A percentile compares a stretch with the other conserved stretches of the same genome.
Evolutionary conservation across 192 early-diverging fungal species (phyloP).

Genomic region (Chytriomyces confervae): DNA sequence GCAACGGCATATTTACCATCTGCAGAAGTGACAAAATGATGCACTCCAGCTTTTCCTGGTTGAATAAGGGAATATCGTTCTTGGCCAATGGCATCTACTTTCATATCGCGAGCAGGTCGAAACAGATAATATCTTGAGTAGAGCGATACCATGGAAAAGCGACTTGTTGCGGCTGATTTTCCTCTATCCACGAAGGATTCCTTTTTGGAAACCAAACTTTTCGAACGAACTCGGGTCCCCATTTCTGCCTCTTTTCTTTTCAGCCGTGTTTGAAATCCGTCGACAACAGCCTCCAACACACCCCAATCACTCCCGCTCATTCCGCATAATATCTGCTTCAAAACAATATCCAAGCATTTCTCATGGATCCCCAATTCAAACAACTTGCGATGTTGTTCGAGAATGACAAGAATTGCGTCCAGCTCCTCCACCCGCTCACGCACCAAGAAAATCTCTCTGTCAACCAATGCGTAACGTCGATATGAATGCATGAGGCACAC

Average conservation of each 20-base stretch:
- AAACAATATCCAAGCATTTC: slow-evolving; percentile 16
- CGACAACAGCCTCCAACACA: not conserved
- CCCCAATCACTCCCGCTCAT: not conserved
- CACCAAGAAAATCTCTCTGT: slow-evolving; percentile 16
- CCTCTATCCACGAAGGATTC: not conserved
- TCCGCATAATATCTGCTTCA: slow-evolving; percentile 13
- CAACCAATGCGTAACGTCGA: slow-evolving; percentile 6
- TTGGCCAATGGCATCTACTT: slow-evolving; percentile 6
- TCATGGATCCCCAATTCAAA: slow-evolving; percentile 13
- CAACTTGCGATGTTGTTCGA: not conserved
- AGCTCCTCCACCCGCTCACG: slow-evolving; percentile 18
- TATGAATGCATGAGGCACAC: not conserved
- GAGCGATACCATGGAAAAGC: not conserved
- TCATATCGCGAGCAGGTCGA: not conserved
- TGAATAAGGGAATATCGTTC: not conserved
- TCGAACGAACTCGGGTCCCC: not conserved
- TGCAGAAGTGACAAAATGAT: slow-evolving; percentile 16
- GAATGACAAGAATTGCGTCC: slow-evolving; percentile 8
- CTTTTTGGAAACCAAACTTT: not conserved
- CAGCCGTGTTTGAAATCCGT: not conserved
- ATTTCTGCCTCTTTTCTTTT: slow-evolving; percentile 17
- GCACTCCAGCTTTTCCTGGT: no score
- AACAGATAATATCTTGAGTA: slow-evolving; percentile 9
- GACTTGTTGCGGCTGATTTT: not conserved
- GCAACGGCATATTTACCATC: slow-evolving; percentile 16